Evolutionary conservation across 805 yeast species (phyloP).

Genomic region (Ogataea paradorogensis): DNA sequence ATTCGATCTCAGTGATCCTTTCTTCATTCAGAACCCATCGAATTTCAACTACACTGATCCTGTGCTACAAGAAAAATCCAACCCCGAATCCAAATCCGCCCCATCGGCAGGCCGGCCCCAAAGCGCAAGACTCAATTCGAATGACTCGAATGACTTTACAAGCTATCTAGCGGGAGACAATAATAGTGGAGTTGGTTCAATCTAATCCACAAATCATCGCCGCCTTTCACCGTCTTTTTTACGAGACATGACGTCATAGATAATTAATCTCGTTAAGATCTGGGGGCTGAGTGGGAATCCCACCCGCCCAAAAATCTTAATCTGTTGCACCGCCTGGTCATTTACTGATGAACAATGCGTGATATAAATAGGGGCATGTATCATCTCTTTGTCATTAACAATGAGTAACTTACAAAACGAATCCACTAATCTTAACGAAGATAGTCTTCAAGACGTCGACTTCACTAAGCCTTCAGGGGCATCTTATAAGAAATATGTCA

Average conservation of each 20-base stretch:
- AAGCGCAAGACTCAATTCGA: conserved; percentile 18
- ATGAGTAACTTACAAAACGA: not conserved
- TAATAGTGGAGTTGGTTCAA: conserved; percentile 13
- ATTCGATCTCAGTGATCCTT: conserved; percentile 46
- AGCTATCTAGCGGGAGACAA: conserved; percentile 13
- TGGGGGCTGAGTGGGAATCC: not conserved
- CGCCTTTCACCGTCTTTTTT: not conserved
- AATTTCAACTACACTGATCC: conserved; percentile 37
- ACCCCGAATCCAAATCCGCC: not conserved
- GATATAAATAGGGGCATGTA: not conserved
- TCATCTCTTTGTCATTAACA: not conserved
- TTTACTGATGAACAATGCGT: not conserved
- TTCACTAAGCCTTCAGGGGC: not conserved
- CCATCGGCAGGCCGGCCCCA: conserved; percentile 12
- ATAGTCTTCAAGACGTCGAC: not conserved
- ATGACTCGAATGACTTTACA: conserved; percentile 19
- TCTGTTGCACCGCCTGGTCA: not conserved
- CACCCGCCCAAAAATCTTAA: not conserved
- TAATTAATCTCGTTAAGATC: no score
- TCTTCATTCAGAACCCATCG: conserved; percentile 49
- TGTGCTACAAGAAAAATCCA: not conserved
- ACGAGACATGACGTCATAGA: not conserved
- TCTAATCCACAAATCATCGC: not conserved
- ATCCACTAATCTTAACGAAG: not conserved
- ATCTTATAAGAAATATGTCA: conserved; percentile 6